Evolutionary conservation across 176 grass and related monocot genomes (phyloP), one percentile per base, ranked within the genome.

Genomic region (Zizania latifolia): DNA sequence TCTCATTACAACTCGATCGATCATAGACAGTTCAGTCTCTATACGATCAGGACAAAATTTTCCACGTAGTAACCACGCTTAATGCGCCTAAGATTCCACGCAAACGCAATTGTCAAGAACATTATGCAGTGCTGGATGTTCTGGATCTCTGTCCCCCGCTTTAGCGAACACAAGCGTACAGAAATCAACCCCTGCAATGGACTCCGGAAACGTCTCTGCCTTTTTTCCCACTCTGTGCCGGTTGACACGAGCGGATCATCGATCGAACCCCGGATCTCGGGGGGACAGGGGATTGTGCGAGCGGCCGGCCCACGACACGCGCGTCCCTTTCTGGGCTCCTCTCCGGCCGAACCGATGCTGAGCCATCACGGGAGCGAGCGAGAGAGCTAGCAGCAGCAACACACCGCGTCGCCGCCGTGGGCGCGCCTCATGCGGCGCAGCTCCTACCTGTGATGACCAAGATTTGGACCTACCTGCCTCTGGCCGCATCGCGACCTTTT

Each of bases 251-350:
- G n/a, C 44, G n/a, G 33, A 22, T 35, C n/a, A n/a, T 12, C 37
- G 22, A n/a, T n/a, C 8, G 17, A 8, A 6, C 44, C 4, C 19
- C 14, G 21, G n/a, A 77, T 50, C 3, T 19, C 22, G 19, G 12
- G 46, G 62, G 71, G 39, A 83, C 81, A 83, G 6, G 22, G 2
- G 45, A 35, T 45, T 37, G 77, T 66, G 71, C 51, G 15, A 35
- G 22, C 68, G 50, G 37, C 59, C 58, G 75, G 59, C 59, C 61
- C 23, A 8, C 65, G 39, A 38, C 83, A 73, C 15, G 27, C 19
- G 13, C 16, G 67, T 56, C 67, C 19, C 8, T 84, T 64, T 70
- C 77, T 12, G 35, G 35, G 21, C 30, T 44, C n/a, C n/a, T n/a
- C n/a, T n/a, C 28, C 34, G 38, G 39, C 35, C 14, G 48, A 79